phyloP scores from a whole-genome alignment of 2,329 filamentous ascomycete genomes.

The Fusarium brachygibbosum region DNA sequence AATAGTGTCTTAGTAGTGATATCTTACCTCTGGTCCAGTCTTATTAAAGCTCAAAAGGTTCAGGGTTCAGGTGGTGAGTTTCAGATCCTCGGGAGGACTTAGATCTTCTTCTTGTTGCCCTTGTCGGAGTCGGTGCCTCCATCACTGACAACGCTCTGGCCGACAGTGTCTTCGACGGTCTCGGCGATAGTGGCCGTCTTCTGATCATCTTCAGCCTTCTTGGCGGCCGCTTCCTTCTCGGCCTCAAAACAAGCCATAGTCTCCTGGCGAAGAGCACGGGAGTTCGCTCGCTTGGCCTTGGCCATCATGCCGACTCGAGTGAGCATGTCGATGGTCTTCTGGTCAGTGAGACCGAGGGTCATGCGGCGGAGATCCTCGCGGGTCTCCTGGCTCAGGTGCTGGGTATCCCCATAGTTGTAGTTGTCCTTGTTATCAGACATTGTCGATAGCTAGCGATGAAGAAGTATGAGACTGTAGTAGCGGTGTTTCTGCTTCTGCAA shows the following conservation, averaged over 20 bases:
- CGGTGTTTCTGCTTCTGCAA: background rate
- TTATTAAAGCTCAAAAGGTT: conserved; percentile 1
- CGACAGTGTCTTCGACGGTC: no score
- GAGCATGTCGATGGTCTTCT: conserved; percentile 43
- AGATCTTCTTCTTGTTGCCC: conserved; percentile 8
- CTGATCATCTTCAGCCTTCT: background rate
- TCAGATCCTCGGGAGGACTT: background rate
- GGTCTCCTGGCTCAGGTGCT: conserved; percentile 19
- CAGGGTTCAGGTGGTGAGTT: background rate
- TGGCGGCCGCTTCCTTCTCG: conserved; percentile 1
- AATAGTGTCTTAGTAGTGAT: background rate
- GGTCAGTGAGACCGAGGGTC: conserved; percentile 43
- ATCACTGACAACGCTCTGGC: no score
- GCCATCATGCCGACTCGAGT: conserved; percentile 33
- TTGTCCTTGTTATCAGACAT: conserved; percentile 4
- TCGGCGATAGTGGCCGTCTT: background rate
- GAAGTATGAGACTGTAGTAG: background rate
- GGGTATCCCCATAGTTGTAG: background rate
- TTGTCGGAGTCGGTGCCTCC: background rate
- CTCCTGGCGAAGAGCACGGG: background rate
- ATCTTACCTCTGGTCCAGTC: background rate
- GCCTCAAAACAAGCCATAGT: background rate
- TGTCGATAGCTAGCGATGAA: background rate
- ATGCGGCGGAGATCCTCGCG: conserved; percentile 39
- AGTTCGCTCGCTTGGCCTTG: conserved; percentile 31